Base-by-base conservation (phyloP, 2,329 filamentous ascomycete species). In the Tolypocladium sp. region DNA sequence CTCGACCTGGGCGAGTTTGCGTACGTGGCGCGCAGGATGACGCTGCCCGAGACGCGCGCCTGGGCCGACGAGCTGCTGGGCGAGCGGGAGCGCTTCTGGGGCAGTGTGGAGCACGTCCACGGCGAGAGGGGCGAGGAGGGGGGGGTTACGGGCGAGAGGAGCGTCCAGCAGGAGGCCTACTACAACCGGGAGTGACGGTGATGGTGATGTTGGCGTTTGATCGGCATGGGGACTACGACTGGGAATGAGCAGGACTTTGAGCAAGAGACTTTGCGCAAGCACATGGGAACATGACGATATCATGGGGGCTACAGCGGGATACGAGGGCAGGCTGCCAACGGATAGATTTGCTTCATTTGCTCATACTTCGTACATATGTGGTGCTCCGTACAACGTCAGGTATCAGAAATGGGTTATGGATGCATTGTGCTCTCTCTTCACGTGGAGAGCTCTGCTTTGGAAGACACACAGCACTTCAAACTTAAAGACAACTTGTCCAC, bases 1-100 rank as follows among this genome's bases (percentile, higher is more conserved):
- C 73, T 91, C 44, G 91, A 97, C 72, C 77, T 99, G 56, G 85
- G 88, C 57, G 94, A 99, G 76, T 97, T 99, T 66, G 83, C 85
- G 0, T 88, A 89, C 69, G 94, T 97, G 2, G 84, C 89, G 10
- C 81, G 77, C 54, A 85, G 83, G 66, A 88, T 97, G 65, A 79
- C 82, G 58, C 79, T 95, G 64, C 83, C 85, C 0, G 93, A 96
- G 76, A 89, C 92, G 65, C 85, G 87, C 76, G 82, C 77, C 15
- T 97, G 93, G 93, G 89, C 87, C 0, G 79, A 82, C 33, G 85
- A 91, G 63, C 77, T 97, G 37, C 76, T 97, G 63, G 77, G 79
- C 66, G 93, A 97, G 78, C 81, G 92, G 59, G 81, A 88, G 65
- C 79, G 76, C 37, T 88, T 91, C 67, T 96, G 91, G 91, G 79